Evolutionary conservation across 495 filamentous ascomycete species (phyloP).

Genomic region (Neurospora cerealis): DNA sequence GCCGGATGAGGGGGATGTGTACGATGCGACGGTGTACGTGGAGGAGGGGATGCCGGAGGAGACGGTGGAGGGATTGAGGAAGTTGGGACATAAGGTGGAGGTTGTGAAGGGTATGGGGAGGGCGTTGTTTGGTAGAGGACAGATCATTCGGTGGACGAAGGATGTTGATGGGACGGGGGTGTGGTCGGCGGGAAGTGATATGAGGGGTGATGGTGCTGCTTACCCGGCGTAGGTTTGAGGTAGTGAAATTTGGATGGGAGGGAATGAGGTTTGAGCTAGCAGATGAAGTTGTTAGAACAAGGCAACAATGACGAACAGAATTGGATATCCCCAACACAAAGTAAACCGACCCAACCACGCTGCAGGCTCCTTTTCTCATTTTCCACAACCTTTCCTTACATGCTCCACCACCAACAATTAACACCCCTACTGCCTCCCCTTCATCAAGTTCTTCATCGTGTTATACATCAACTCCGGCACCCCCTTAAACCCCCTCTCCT

Average conservation of each 20-base stretch:
- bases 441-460: constrained; percentile 67
- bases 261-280: background rate
- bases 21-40: constrained; percentile 49
- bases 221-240: constrained; percentile 43
- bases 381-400: background rate
- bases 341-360: background rate
- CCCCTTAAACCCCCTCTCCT: constrained; percentile 53
- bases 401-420: background rate
- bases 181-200: constrained; percentile 81
- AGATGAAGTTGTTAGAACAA: background rate
- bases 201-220: constrained; percentile 77
- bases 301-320: background rate
- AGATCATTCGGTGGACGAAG: constrained; percentile 61
- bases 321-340: background rate
- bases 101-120: constrained; percentile 58
- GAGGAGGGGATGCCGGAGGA: constrained; percentile 75
- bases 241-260: background rate
- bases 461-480: constrained; percentile 68
- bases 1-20: constrained; percentile 35
- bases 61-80: constrained; percentile 53
- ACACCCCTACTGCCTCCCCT: constrained; percentile 7
- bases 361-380: background rate
- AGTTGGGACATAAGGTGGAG: constrained; percentile 63
- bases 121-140: constrained; percentile 77
- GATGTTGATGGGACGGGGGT: constrained; percentile 64